These are phyloP conservation scores for Collybia sordida DNA, from an alignment of 768 basidiomycete species.

Conservation along the genomic window DNA sequence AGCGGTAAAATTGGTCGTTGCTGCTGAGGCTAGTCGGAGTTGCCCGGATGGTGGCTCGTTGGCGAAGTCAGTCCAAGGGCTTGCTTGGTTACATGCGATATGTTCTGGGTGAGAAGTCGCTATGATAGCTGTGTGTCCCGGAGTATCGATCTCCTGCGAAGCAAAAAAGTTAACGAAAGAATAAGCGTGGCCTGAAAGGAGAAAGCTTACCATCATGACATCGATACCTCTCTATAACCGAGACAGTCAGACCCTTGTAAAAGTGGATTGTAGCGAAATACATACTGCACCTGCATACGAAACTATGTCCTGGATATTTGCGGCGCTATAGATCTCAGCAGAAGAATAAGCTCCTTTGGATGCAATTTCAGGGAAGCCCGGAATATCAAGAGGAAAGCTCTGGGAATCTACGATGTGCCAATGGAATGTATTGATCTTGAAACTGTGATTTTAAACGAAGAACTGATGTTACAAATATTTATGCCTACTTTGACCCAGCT, in stretches of 20 bases:
- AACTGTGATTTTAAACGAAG: constrained; percentile 33
- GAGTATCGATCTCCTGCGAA: constrained; percentile 74
- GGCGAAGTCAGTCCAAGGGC: constrained; percentile 63
- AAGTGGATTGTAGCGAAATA: constrained; percentile 9
- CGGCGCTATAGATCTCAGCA: constrained; percentile 47
- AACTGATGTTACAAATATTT: constrained; percentile 47
- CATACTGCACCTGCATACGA: constrained; percentile 65
- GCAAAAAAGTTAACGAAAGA: constrained; percentile 28
- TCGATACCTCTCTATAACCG: constrained; percentile 66
- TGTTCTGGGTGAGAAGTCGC: constrained; percentile 67
- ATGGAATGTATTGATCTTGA: constrained; percentile 68
- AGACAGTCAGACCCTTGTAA: not conserved
- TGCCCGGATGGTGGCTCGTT: constrained; percentile 83
- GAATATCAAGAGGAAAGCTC: constrained; percentile 68
- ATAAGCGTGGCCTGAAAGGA: constrained; percentile 28
- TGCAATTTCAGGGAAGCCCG: constrained; percentile 61
- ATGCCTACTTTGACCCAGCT: constrained; percentile 61
- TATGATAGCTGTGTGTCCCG: constrained; percentile 77
- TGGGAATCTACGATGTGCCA: constrained; percentile 86
- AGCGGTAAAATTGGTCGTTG: constrained; percentile 59
- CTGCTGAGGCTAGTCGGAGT: constrained; percentile 65
- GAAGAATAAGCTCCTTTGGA: constrained; percentile 67
- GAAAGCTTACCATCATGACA: constrained; percentile 50
- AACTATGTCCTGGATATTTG: constrained; percentile 58
- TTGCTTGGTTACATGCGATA: constrained; percentile 60